Evolutionary conservation across 1,284 basidiomycete species (phyloP), one percentile per base, ranked within the genome.

Genomic region (Gomphus sp.): DNA sequence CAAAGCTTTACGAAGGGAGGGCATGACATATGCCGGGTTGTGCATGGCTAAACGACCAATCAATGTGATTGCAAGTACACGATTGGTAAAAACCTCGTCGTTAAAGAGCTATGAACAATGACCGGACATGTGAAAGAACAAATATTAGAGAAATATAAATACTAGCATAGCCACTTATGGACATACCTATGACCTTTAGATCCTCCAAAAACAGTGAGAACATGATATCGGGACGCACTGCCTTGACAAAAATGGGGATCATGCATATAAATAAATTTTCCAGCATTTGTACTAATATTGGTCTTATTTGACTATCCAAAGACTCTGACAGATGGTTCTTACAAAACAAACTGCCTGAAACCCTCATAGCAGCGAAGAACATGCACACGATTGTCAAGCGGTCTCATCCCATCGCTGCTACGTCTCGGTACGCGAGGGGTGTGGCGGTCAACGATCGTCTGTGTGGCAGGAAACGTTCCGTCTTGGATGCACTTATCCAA

Each of bases 11-110:
- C 97, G 82, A 43, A 99, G 75, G 6, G 93, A 96, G 3, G 97
- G 96, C 91, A 99, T 98, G 37, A 99, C 95, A 74, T 98, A 98
- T 41, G 97, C 97, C 0, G 97, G 97, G 67, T 99, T 99, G 74
- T 98, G 91, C 67, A 88, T 85, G 2, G 96, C 93, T 28, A 99
- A 81, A 33, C 97, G 87, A 2, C 97, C 97, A 64, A 99, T 98
- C 64, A 99, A 82, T 31, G 78, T 77, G 52, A 99, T 93, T 3
- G 96, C 96, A 11, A 90, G 86, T 51, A 94, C 85, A 18, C 97
- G 85, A 68, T 98, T 98, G 55, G 89, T 87, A 72, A 97, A 98
- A 7, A 91, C 89, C 69, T 99, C 97, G 67, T 99, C 97, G 69
- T 99, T 99, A n/a, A 60, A 99, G 80, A 0, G 96, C 98, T 63